These are phyloP conservation scores for Epichloe gansuensis DNA, from an alignment of 2,329 filamentous ascomycete genomes.

Conservation along the genomic window DNA sequence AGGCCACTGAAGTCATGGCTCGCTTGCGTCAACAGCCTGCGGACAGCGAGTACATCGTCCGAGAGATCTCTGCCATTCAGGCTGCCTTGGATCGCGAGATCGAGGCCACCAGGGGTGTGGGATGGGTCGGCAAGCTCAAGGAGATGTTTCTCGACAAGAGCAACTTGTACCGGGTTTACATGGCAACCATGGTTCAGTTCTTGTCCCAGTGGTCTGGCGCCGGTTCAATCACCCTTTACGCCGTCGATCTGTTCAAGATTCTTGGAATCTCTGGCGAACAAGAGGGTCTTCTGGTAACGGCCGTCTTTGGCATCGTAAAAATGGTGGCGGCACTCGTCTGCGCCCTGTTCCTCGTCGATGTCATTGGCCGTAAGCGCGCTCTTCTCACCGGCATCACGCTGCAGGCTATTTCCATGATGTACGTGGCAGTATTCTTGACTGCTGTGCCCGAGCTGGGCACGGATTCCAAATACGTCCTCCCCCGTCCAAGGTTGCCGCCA, in stretches of 20 bases:
- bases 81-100: conserved; percentile 56
- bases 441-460: conserved; percentile 47
- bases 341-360: conserved; percentile 68
- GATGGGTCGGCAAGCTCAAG: conserved; percentile 52
- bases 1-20: conserved; percentile 44
- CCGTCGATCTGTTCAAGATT: conserved; percentile 59
- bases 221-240: conserved; percentile 65
- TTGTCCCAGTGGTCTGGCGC: conserved; percentile 65
- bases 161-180: conserved; percentile 62
- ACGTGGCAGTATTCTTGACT: conserved; percentile 49
- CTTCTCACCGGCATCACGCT: conserved; percentile 48
- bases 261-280: conserved; percentile 57
- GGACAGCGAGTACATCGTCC: conserved; percentile 48
- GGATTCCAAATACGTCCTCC: conserved; percentile 35
- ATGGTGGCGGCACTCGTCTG: conserved; percentile 54
- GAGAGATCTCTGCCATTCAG: conserved; percentile 53
- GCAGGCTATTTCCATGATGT: conserved; percentile 49
- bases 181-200: conserved; percentile 57
- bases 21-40: conserved; percentile 45
- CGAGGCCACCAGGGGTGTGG: conserved; percentile 55
- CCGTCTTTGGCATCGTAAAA: conserved; percentile 66
- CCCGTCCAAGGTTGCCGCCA: conserved; percentile 37
- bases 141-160: conserved; percentile 56
- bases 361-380: conserved; percentile 61
- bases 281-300: conserved; percentile 61